Evolutionary conservation across 345 rosid species (phyloP), one percentile per base, ranked within the genome.

Genomic region (Citrus unshiu): DNA sequence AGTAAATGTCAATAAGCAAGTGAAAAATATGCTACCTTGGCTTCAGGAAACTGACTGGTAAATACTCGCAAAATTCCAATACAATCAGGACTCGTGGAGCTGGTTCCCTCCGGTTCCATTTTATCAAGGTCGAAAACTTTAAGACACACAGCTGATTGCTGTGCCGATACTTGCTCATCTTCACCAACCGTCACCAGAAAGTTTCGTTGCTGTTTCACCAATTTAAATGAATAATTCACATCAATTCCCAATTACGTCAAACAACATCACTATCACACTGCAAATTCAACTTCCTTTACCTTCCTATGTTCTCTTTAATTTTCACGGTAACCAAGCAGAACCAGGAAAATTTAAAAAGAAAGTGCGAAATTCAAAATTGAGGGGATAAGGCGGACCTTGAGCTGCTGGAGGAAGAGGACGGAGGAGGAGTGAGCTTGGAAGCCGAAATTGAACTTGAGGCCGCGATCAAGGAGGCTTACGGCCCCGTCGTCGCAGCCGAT

Each of bases 61-160:
- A 96, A 96, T 68, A 96, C 88, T 39, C 99, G 83, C 81, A 96
- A 81, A 72, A 87, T 96, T 60, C 95, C 98, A 77, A 96, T 91
- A 77, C 98, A 94, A 70, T 91, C 94, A 13, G 99, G 99, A 70
- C 84, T 81, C 0, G 82, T 79, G 0, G 91, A 76, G 79, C 99
- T 96, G 8, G 98, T 89, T 51, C 98, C 91, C 79, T 96, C 99
- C 3, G 90, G 83, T 80, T 96, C 94, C 83, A 84, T 90, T 85
- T 90, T 94, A 76, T 94, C 98, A 63, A 96, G 98, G 85, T 96
- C 98, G 64, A 86, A 96, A 18, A 94, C 98, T 84, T 96, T 94
- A 37, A 96, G 89, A 84, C 99, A 94, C 90, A 87, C 77, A 65
- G 90, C 91, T 4, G 99, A 93, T 66, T 90, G 96, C 85, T 90